A percentile compares a stretch with the other conserved stretches of the same genome.
Conservation (phyloP, 2,329 filamentous ascomycete genomes). For the Graphilbum ipis-grandicollis region DNA sequence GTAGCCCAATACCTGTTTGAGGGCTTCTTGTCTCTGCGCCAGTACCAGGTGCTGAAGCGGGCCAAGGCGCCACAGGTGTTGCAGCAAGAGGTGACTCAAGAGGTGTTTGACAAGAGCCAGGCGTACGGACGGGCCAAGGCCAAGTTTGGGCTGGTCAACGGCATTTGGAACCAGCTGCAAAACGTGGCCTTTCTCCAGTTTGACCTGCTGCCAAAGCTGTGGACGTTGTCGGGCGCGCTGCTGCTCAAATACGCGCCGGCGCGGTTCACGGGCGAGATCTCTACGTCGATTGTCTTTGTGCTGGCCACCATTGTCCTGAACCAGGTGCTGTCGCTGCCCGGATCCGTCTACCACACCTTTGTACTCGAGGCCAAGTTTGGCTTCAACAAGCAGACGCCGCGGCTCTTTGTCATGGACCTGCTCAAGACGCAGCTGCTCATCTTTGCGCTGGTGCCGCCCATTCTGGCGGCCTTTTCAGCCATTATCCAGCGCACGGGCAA, state of each 20-base stretch:
- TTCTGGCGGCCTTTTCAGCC: conserved; percentile 79
- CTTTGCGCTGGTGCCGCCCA: conserved; percentile 64
- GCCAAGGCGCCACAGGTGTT: conserved; percentile 73
- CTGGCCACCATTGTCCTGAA: conserved; percentile 72
- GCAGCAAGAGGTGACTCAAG: conserved; percentile 69
- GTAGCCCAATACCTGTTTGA: conserved; percentile 83
- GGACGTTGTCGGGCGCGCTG: conserved; percentile 62
- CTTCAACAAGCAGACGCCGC: conserved; percentile 95
- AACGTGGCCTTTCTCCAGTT: conserved; percentile 80
- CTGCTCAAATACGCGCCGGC: conserved; percentile 58
- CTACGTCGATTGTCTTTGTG: conserved; percentile 84
- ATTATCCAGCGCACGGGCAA: conserved; percentile 91
- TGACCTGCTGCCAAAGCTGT: conserved; percentile 80
- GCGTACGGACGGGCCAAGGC: conserved; percentile 93
- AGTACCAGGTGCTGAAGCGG: conserved; percentile 72
- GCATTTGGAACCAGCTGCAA: conserved; percentile 72
- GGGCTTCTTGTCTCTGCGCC: conserved; percentile 71
- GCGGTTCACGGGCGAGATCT: conserved; percentile 78
- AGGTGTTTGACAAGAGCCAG: conserved; percentile 90
- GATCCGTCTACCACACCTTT: conserved; percentile 83
- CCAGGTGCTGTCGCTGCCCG: conserved; percentile 62
- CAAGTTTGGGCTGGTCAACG: conserved; percentile 66
- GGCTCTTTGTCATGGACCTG: conserved; percentile 77
- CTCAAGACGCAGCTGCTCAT: conserved; percentile 77
- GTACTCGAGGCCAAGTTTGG: conserved; percentile 93